Evolutionary conservation across 225 moss, liverwort and hornwort species (phyloP).

Genomic region (Anthoceros angustus): DNA sequence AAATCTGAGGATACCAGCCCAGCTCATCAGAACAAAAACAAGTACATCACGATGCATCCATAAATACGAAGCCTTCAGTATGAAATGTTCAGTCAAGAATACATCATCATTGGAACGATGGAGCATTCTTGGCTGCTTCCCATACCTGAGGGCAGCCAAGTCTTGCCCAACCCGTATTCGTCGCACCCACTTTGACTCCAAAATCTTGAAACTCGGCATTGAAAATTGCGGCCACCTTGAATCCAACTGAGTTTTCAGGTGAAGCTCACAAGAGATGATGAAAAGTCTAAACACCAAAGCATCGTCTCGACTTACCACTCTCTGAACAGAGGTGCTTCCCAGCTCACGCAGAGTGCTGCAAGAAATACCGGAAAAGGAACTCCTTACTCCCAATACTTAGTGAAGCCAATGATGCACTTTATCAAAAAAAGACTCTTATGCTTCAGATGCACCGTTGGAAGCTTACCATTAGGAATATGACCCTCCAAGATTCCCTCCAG

Average conservation of each 20-base stretch:
- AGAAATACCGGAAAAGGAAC: conserved; percentile 9
- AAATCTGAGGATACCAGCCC: conserved; percentile 35
- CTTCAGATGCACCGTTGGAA: neutral
- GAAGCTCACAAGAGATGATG: conserved; percentile 3
- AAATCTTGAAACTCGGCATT: conserved; percentile 74
- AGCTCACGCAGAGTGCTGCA: conserved; percentile 79
- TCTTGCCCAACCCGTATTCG: conserved; percentile 61
- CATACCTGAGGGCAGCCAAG: conserved; percentile 54
- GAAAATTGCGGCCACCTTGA: conserved; percentile 78
- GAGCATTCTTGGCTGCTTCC: neutral
- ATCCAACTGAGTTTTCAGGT: neutral
- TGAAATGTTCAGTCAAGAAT: neutral
- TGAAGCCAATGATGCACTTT: neutral
- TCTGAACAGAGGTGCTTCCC: conserved; percentile 68
- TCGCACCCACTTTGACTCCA: conserved; percentile 63
- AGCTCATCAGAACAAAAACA: conserved; percentile 6
- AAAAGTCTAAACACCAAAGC: neutral
- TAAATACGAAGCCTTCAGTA: neutral
- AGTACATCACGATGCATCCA: neutral
- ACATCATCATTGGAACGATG: neutral
- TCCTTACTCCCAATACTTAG: neutral
- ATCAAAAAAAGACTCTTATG: neutral
- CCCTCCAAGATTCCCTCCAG: conserved; percentile 83
- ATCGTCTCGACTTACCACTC: conserved; percentile 43
- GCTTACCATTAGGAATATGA: conserved; percentile 48